Evolutionary conservation across 2,329 filamentous ascomycete species (phyloP), one percentile per base, ranked within the genome.

Genomic region (Diaporthe nobilis): DNA sequence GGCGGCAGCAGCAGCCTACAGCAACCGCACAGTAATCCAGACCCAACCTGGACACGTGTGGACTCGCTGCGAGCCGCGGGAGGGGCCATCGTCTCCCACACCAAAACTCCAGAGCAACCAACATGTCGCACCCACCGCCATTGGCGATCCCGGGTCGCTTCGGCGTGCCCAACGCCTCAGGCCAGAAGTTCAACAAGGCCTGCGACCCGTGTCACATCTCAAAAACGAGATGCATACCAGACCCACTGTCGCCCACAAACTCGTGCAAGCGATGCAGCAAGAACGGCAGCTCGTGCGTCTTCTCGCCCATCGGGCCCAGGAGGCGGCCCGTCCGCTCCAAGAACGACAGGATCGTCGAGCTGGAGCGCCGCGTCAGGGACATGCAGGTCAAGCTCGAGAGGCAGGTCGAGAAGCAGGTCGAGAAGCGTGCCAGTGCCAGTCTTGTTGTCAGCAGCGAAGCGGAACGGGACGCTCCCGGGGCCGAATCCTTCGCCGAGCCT

Each of bases 201-300:
- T 77, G 75, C 34, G 75, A 77, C 51, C 63, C 75, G 7, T 77
- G 75, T 42, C 75, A 77, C 37, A 65, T 75, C 49, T 77, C 75
- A 28, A 77, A 77, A 55, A 74, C 74, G 12, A 74, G 73, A 34
- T 77, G 75, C 34, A 49, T 75, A n/a, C 65, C 73, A 4, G 75
- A 77, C 25, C 75, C 73, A 28, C 73, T 72, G 49, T 75, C 75
- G 67, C 75, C 75, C 72, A 72, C 34, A 12, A 74, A 55, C 67
- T 55, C 65, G 3, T 77, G 75, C 72, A 75, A 70, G 73, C 67
- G 75, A 2, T 77, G 75, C 68, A 67, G 57, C 73, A 77, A 75
- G 68, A 75, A 77, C 15, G 72, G 60, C 47, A 77, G 61, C 60
- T 47, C 73, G 34, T 77, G 75, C 20, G 51, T 28, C 67, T 77